Evolutionary conservation across 768 basidiomycete genomes (phyloP).

Genomic region (Kwoniella bestiolae): DNA sequence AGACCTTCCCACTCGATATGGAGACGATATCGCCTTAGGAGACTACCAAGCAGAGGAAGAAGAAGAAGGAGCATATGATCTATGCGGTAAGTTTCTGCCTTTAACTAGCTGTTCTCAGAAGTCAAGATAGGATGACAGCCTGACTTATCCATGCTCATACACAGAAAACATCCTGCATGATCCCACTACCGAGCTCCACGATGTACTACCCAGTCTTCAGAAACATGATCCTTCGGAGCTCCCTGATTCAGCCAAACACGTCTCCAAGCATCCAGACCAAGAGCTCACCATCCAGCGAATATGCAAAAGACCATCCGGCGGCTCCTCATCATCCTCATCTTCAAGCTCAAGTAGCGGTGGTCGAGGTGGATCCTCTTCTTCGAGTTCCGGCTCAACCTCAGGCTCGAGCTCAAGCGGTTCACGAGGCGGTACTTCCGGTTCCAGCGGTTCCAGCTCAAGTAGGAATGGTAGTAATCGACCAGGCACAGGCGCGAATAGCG

Average conservation of each 20-base stretch:
- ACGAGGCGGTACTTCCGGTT: conserved; percentile 4
- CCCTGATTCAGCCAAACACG: neutral
- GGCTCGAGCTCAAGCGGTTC: conserved; percentile 1
- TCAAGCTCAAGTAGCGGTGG: neutral
- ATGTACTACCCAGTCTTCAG: no score
- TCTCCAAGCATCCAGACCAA: neutral
- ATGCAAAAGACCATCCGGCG: conserved; percentile 7
- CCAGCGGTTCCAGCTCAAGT: neutral
- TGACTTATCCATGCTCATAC: no score
- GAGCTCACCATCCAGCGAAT: neutral
- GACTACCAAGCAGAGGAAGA: no score
- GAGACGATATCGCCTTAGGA: no score
- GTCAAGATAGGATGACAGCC: no score
- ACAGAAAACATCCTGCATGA: no score
- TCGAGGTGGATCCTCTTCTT: conserved; percentile 1
- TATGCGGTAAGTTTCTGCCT: no score
- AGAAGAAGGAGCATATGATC: no score
- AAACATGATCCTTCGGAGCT: neutral
- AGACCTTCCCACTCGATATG: no score
- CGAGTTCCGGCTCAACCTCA: neutral
- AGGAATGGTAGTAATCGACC: neutral
- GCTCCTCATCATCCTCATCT: conserved; percentile 4
- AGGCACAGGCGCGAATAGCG: neutral
- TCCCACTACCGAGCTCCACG: no score
- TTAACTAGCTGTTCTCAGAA: no score